Evolutionary conservation across 768 basidiomycete genomes (phyloP).

Genomic region (Termitomyces sp.): DNA sequence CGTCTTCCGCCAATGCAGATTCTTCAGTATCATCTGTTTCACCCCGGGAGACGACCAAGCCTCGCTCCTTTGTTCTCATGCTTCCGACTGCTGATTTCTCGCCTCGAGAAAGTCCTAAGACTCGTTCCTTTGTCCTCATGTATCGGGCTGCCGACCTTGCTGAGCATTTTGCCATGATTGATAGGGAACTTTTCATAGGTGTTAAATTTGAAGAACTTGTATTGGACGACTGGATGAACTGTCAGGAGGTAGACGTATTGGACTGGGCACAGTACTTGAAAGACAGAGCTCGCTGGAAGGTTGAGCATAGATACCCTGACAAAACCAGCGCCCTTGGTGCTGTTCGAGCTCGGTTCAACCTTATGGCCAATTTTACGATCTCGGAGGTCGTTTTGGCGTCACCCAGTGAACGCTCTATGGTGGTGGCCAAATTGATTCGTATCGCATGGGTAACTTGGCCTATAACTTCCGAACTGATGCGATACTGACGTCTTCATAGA

Average conservation of each 20-base stretch:
- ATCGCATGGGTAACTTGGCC: slow-evolving; percentile 70
- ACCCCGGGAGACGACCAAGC: slow-evolving; percentile 34
- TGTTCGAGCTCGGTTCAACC: slow-evolving; percentile 79
- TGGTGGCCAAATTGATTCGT: slow-evolving; percentile 80
- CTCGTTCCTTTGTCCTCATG: slow-evolving; percentile 72
- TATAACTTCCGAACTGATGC: not conserved
- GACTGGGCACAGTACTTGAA: slow-evolving; percentile 86
- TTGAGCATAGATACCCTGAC: slow-evolving; percentile 50
- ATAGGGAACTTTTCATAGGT: slow-evolving; percentile 80
- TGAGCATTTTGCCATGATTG: slow-evolving; percentile 83
- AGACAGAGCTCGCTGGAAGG: slow-evolving; percentile 67
- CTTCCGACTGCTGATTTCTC: slow-evolving; percentile 48
- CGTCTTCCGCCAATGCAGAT: slow-evolving; percentile 15
- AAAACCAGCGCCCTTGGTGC: slow-evolving; percentile 73
- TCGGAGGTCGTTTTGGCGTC: slow-evolving; percentile 80
- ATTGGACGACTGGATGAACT: slow-evolving; percentile 63
- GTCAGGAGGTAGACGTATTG: slow-evolving; percentile 62
- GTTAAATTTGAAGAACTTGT: slow-evolving; percentile 90
- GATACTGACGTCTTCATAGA: slow-evolving; percentile 41
- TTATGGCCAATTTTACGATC: slow-evolving; percentile 76
- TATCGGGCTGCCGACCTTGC: slow-evolving; percentile 62
- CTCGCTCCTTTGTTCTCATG: slow-evolving; percentile 70
- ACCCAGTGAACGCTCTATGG: slow-evolving; percentile 55
- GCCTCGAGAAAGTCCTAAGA: slow-evolving; percentile 35
- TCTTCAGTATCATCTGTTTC: slow-evolving; percentile 32